Evolutionary conservation across 2,329 filamentous ascomycete genomes (phyloP).

Genomic region (Scytalidium lignicola): DNA sequence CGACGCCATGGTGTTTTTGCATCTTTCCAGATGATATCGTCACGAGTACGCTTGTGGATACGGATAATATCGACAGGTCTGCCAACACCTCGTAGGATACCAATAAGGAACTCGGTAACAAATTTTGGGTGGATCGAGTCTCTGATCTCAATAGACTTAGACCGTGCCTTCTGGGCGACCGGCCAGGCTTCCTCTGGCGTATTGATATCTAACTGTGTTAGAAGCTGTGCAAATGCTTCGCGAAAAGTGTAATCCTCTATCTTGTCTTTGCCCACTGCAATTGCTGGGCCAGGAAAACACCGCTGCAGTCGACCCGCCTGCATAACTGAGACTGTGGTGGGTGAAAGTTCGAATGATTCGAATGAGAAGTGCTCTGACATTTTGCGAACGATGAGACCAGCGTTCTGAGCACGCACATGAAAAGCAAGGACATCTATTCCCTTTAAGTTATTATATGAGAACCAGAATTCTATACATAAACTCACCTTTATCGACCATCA

Average conservation of each 20-base stretch:
- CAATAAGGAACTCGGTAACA: slow-evolving; percentile 46
- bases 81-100: slow-evolving; percentile 37
- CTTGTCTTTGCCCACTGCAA: slow-evolving; percentile 23
- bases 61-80: slow-evolving; percentile 13
- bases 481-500: slow-evolving; percentile 8
- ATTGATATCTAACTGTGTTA: slow-evolving; percentile 14
- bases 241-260: slow-evolving; percentile 21
- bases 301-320: slow-evolving; percentile 35
- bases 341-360: slow-evolving; percentile 43
- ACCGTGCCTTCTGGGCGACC: slow-evolving; percentile 18
- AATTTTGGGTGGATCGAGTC: slow-evolving; percentile 45
- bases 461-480: no score
- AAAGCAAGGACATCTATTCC: slow-evolving; percentile 31
- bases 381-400: slow-evolving; percentile 36
- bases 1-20: slow-evolving; percentile 39
- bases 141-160: slow-evolving; percentile 36
- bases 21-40: slow-evolving; percentile 44
- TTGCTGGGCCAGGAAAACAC: slow-evolving; percentile 37
- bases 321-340: slow-evolving; percentile 33
- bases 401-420: slow-evolving; percentile 41
- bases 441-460: no score
- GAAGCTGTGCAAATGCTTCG: slow-evolving; percentile 11
- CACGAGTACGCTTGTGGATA: slow-evolving; percentile 48
- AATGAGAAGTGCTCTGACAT: slow-evolving; percentile 22
- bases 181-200: slow-evolving; percentile 5